Evolutionary conservation across 768 basidiomycete species (phyloP), one percentile per base, ranked within the genome.

Genomic region (Lentinula edodes): DNA sequence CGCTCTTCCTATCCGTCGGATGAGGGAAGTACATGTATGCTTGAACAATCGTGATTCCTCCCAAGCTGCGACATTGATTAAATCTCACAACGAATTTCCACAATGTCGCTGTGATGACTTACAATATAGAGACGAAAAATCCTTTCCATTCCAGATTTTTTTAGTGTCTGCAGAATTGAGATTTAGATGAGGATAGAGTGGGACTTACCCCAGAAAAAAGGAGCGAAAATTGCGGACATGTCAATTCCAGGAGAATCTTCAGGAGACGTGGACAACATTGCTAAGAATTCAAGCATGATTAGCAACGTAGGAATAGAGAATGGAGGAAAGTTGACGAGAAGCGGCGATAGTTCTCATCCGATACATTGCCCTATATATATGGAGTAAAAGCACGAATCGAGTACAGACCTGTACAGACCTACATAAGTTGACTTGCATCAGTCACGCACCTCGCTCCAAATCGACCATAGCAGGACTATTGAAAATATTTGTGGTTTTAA

Each of bases 41-140:
- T 63, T 80, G 78, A 39, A 78, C 67, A 32, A 78, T 69, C 5
- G 73, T 76, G 48, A 78, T 76, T 18, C 78, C 78, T 13, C 71
- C 72, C 6, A 78, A 66, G 35, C 78, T 79, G 54, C 3, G 28
- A 28, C 8, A 51, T 36, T 41, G 13, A 52, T 28, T 42, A 2
- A 20, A 41, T 51, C 0, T 10, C 3, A n/a, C 16, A 1, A 8
- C n/a, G 20, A 20, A 52, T 15, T 23, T 46, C 6, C 23, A 60
- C 15, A 16, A 13, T 32, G 16, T 43, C 16, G 20, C 18, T 28
- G 28, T 28, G 6, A 15, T n/a, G 36, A 52, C 59, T 42, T 42
- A 52, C 59, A 60, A 52, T 32, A 60, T 32, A 9, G 59, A 51
- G 5, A 60, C 59, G 52, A 60, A 36, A 35, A 52, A 52, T 9